Conservation (phyloP, 164 flowering plant species). For the grape (Vitis vinifera) region ASM3070453v1 NC_081818.1:27287501-27288000, state of each 20-base stretch:
- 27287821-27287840: slow-evolving; percentile 47
- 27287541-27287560: slow-evolving; percentile 21
- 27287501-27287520: slow-evolving; percentile 92
- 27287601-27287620: slow-evolving; percentile 14
- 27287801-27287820: slow-evolving; percentile 68
- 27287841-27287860: slow-evolving; percentile 60
- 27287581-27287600: slow-evolving; percentile 19
- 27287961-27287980: slow-evolving; percentile 82
- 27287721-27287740: slow-evolving; percentile 98
- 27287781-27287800: slow-evolving; percentile 84
- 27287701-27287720: slow-evolving; percentile 72
- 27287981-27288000: slow-evolving; percentile 26
- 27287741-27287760: slow-evolving; percentile 98
- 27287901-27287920: slow-evolving; percentile 81
- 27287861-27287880: slow-evolving; percentile 57
- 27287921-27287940: slow-evolving; percentile 67
- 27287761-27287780: slow-evolving; percentile 82
- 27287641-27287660: slow-evolving; percentile 99
- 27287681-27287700: slow-evolving; percentile 38
- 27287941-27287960: slow-evolving; percentile 84
- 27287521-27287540: slow-evolving; percentile 47
- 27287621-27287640: slow-evolving; percentile 54
- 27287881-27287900: slow-evolving; percentile 52
- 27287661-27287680: slow-evolving; percentile 76
- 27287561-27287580: slow-evolving; percentile 22